phyloP scores from a whole-genome alignment of 2,329 filamentous ascomycete species.

The Colletotrichum musae region DNA sequence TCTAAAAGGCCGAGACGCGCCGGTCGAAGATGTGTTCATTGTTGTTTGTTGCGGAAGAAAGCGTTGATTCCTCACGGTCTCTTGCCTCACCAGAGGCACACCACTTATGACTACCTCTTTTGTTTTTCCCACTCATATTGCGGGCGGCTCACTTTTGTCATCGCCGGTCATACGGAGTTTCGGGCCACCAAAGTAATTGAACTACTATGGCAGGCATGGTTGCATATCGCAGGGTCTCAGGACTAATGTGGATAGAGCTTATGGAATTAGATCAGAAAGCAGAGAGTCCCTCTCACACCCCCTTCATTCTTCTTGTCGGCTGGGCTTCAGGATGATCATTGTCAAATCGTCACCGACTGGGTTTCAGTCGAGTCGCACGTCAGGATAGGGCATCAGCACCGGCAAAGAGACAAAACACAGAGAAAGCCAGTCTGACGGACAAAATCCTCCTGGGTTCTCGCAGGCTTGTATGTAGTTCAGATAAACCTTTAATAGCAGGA shows the following conservation, averaged over 20 bases:
- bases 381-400: constrained; percentile 3
- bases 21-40: constrained; percentile 18
- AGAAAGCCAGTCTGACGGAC: constrained; percentile 10
- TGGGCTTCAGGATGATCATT: constrained; percentile 14
- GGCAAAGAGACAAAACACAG: constrained; percentile 3
- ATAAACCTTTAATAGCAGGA: constrained; percentile 39
- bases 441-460: neutral
- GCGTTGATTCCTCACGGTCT: constrained; percentile 39
- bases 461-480: constrained; percentile 28
- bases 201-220: constrained; percentile 31
- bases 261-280: constrained; percentile 30
- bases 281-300: neutral
- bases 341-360: constrained; percentile 6
- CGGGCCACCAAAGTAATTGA: constrained; percentile 13
- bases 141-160: constrained; percentile 13
- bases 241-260: constrained; percentile 30
- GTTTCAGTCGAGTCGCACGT: constrained; percentile 19
- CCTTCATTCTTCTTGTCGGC: constrained; percentile 22
- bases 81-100: constrained; percentile 14
- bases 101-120: constrained; percentile 14
- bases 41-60: constrained; percentile 38
- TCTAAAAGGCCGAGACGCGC: constrained; percentile 61
- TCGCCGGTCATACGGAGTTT: constrained; percentile 31
- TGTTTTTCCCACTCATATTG: constrained; percentile 14
- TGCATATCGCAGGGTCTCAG: constrained; percentile 30